Conservation (phyloP, 176 grass and related monocot species). For the Avena sativa region DNA sequence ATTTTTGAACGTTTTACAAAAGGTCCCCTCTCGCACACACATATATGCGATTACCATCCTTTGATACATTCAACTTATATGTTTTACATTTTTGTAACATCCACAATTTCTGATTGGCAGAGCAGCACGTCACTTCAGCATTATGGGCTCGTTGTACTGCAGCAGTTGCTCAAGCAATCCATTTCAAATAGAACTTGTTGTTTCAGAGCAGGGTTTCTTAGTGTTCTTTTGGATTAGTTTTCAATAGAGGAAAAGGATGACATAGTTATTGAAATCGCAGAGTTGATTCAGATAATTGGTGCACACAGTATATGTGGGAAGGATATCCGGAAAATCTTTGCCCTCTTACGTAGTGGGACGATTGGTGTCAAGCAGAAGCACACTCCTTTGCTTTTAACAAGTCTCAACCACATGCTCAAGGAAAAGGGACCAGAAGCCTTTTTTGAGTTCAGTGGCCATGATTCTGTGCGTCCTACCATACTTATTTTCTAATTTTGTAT, state of each 20-base stretch:
- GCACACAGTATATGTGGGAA: constrained; percentile 81
- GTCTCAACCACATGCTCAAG: constrained; percentile 74
- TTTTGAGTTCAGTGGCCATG: constrained; percentile 69
- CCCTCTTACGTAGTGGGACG: constrained; percentile 65
- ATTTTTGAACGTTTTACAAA: constrained; percentile 70
- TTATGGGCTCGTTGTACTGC: constrained; percentile 75
- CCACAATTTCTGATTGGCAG: constrained; percentile 58
- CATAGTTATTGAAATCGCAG: constrained; percentile 56
- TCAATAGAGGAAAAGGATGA: constrained; percentile 62
- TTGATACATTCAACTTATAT: constrained; percentile 15
- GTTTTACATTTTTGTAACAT: constrained; percentile 37
- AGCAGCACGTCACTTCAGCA: constrained; percentile 66
- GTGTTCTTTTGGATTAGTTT: constrained; percentile 82
- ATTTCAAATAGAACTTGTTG: constrained; percentile 75
- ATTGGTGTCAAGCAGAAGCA: constrained; percentile 55
- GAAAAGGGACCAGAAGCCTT: constrained; percentile 86
- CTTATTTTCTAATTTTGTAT: constrained; percentile 35
- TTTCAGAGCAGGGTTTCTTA: constrained; percentile 74
- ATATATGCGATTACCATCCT: constrained; percentile 16
- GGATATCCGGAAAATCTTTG: constrained; percentile 78
- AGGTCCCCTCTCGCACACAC: constrained; percentile 41
- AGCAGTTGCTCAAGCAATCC: constrained; percentile 70
- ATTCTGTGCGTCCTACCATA: constrained; percentile 56
- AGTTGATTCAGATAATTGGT: constrained; percentile 78
- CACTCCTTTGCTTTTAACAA: constrained; percentile 67